Conservation (phyloP, 2,329 filamentous ascomycete species). For the Fusarium caatingaense region DNA sequence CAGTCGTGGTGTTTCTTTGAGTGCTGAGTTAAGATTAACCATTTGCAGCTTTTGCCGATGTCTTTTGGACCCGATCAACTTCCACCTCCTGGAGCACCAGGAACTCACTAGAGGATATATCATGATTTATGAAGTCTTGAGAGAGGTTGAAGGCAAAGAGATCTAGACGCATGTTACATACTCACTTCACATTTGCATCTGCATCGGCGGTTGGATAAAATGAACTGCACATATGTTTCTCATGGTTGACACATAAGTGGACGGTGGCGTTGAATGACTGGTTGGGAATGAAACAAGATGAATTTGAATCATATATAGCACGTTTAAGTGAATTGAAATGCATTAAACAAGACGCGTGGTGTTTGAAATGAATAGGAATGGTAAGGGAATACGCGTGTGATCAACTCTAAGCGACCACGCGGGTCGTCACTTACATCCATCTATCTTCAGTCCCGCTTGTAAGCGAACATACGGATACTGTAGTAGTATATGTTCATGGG, state of each 20-base stretch:
- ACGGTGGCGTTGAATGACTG: neutral
- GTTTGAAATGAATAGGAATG: neutral
- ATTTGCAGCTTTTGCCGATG: constrained; percentile 70
- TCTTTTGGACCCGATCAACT: constrained; percentile 75
- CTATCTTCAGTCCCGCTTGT: neutral
- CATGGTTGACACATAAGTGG: neutral
- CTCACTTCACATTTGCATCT: neutral
- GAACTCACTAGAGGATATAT: neutral
- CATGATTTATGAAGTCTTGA: neutral
- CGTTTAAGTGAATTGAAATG: neutral
- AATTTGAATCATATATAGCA: neutral
- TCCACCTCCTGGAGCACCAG: constrained; percentile 50
- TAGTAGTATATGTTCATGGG: neutral
- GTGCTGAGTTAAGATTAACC: constrained; percentile 7
- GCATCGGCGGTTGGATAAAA: constrained; percentile 12
- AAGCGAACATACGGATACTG: neutral
- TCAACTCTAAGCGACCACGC: neutral
- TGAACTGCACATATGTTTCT: neutral
- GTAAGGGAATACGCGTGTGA: constrained; percentile 7
- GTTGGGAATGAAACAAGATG: neutral
- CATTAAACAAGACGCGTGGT: neutral
- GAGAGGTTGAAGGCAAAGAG: neutral
- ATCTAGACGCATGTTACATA: neutral
- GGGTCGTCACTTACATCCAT: constrained; percentile 1
- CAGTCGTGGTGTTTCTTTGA: constrained; percentile 37